Base-by-base conservation (phyloP, 257 asterid species). In the Rehmannia glutinosa region DNA sequence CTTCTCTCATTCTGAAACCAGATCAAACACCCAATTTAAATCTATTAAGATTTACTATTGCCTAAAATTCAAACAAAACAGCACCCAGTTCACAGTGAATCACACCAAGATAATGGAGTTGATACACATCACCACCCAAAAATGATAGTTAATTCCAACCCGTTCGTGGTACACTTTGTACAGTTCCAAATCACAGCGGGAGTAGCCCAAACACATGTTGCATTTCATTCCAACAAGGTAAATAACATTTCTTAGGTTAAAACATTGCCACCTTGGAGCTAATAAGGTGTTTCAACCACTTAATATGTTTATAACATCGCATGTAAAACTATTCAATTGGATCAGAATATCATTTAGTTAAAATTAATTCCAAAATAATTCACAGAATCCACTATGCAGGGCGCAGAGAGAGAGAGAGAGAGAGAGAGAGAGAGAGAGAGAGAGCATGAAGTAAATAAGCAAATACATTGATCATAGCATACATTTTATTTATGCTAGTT, bases 1-100 rank as follows among this genome's bases (percentile, higher is more conserved):
- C 95, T 80, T 85, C 96, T 74, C 79, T 87, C 88, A 88, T 87
- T 80, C 99, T 93, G 85, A 45, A 46, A 71, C 4, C 52, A 73
- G 28, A 57, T 41, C 28, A 69, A 64, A 56, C 24, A 73, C 10
- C 36, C 41, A 60, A 43, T n/a, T 0, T 50, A 39, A 59, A 52
- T 50, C 45, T 13, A 23, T 30, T 20, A 21, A 5, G 9, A 36
- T 33, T 47, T 27, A 58, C 35, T 3, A 56, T 21, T 56, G 62
- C 47, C 20, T 35, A 72, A 64, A 8, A 55, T 54, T 24, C 20
- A 51, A 63, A 63, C 30, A 51, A 68, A 58, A 38, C 6, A 55
- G 6, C n/a, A 30, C 13, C 35, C 13, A 36, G 25, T 30, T 28
- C 52, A 16, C 2, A 35, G 51, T 9, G 52, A 61, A 53, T n/a